Conservation (phyloP, 176 grass and related monocot genomes). For the Eleusine indica region DNA sequence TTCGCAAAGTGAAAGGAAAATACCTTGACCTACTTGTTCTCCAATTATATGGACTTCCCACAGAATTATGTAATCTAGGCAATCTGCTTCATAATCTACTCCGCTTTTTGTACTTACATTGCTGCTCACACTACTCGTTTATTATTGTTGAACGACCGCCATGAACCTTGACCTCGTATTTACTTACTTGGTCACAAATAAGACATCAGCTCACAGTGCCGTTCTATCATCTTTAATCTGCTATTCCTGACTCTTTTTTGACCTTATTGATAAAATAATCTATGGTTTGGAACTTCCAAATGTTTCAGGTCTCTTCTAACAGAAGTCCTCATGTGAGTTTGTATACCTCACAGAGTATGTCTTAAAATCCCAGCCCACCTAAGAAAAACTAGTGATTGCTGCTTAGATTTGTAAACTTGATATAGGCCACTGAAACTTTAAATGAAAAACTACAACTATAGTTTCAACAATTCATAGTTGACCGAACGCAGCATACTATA, state of each 20-base stretch:
- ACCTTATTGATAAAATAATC: neutral
- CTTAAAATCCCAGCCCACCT: too few relatives aligned
- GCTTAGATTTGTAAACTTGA: neutral
- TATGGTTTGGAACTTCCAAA: neutral
- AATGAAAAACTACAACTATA: too few relatives aligned
- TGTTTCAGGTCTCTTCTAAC: neutral
- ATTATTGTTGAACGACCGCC: slow-evolving; percentile 74
- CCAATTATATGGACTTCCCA: slow-evolving; percentile 89
- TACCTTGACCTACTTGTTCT: slow-evolving; percentile 97
- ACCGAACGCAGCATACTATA: too few relatives aligned
- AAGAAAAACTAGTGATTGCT: too few relatives aligned
- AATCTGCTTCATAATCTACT: slow-evolving; percentile 74
- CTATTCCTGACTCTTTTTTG: neutral
- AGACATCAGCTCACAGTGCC: neutral
- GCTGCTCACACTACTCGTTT: slow-evolving; percentile 75
- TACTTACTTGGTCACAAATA: slow-evolving; percentile 14
- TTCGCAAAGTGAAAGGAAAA: slow-evolving; percentile 4
- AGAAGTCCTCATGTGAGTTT: neutral
- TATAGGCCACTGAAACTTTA: too few relatives aligned
- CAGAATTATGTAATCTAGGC: slow-evolving; percentile 79
- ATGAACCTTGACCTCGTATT: slow-evolving; percentile 67
- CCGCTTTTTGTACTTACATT: slow-evolving; percentile 61
- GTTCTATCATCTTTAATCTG: neutral
- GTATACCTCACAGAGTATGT: neutral
- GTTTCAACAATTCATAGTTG: too few relatives aligned